Conservation (phyloP, 2,329 filamentous ascomycete genomes). For the Claviceps digitariae region DNA sequence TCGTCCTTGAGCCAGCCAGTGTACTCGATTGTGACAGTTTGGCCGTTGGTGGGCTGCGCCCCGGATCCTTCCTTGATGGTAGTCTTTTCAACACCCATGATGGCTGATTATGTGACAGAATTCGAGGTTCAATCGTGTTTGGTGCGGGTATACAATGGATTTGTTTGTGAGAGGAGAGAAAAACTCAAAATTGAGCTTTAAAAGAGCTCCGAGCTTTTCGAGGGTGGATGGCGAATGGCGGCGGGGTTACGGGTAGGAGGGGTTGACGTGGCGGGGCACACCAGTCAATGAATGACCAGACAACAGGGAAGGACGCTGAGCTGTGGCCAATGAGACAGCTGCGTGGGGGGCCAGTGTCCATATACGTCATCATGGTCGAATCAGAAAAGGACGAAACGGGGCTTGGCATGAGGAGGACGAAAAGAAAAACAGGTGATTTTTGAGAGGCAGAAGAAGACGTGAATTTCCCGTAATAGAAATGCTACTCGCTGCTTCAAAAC, state of each 20-base stretch:
- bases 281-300: no score
- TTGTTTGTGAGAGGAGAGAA: not conserved
- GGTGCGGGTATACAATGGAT: not conserved
- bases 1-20: conserved; percentile 72
- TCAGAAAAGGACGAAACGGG: not conserved
- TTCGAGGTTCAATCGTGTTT: not conserved
- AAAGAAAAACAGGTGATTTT: not conserved
- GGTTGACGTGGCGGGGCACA: not conserved
- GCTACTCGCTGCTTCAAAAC: not conserved
- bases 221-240: not conserved
- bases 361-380: not conserved
- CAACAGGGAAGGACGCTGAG: not conserved
- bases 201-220: not conserved
- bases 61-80: conserved; percentile 47
- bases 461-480: no score
- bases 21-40: conserved; percentile 80
- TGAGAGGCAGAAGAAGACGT: no score
- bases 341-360: not conserved
- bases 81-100: conserved; percentile 64
- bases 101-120: conserved; percentile 15
- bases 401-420: no score
- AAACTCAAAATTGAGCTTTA: not conserved
- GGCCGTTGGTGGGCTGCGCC: conserved; percentile 47
- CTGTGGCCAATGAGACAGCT: conserved; percentile 1
- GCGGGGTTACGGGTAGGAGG: not conserved